Evolutionary conservation across 345 rosid genomes (phyloP).

Genomic region (Ceriops tagal): DNA sequence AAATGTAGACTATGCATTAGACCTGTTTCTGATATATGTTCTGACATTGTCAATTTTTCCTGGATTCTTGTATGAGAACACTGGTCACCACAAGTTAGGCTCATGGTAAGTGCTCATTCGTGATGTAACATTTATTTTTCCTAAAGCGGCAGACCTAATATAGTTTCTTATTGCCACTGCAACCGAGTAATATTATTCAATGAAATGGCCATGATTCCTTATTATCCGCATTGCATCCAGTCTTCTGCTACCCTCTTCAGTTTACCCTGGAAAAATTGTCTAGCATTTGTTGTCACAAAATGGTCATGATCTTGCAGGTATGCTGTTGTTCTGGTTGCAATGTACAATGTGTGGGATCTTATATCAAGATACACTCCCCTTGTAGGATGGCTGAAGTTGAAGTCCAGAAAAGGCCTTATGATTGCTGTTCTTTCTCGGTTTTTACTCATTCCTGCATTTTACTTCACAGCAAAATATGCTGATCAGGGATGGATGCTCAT

Average conservation of each 20-base stretch:
- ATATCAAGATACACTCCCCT: constrained; percentile 63
- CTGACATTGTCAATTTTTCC: constrained; percentile 82
- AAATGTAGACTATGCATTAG: constrained; percentile 61
- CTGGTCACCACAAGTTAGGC: constrained; percentile 62
- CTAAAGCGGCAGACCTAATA: too few species aligned
- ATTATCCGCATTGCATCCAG: not conserved
- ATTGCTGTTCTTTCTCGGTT: constrained; percentile 52
- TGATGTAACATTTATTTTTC: too few species aligned
- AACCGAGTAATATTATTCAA: not conserved
- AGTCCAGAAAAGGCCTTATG: constrained; percentile 64
- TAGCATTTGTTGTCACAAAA: not conserved
- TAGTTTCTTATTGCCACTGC: not conserved
- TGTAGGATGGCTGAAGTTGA: constrained; percentile 46
- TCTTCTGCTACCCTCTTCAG: not conserved
- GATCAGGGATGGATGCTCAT: constrained; percentile 93
- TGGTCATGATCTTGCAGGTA: constrained; percentile 44
- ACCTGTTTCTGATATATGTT: constrained; percentile 56
- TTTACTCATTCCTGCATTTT: constrained; percentile 69
- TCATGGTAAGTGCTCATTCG: constrained; percentile 37
- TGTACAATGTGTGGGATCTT: constrained; percentile 70
- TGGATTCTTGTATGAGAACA: constrained; percentile 77
- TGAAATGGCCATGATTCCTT: not conserved
- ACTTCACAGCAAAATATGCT: constrained; percentile 80
- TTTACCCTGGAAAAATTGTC: not conserved
- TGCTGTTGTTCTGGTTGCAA: constrained; percentile 57